Evolutionary conservation across 768 basidiomycete species (phyloP).

Genomic region (Fomitopsis serialis): DNA sequence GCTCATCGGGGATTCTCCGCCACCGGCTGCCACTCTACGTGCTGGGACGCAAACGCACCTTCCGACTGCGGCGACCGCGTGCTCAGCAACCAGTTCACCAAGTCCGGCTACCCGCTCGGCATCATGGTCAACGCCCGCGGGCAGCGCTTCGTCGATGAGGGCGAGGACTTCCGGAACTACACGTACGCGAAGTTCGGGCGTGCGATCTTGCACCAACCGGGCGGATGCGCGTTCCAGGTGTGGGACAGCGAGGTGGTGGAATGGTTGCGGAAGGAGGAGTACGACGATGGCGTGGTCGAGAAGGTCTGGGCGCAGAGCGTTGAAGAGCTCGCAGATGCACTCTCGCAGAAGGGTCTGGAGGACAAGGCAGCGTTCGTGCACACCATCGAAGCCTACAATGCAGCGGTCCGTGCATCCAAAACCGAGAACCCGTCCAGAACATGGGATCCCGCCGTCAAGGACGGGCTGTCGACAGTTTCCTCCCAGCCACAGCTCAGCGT

Average conservation of each 20-base stretch:
- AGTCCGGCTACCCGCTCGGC: conserved; percentile 69
- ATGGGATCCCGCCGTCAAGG: conserved; percentile 66
- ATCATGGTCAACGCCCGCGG: conserved; percentile 62
- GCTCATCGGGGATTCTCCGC: conserved; percentile 54
- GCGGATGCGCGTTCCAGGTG: conserved; percentile 58
- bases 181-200: conserved; percentile 68
- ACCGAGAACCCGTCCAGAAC: conserved; percentile 26
- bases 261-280: conserved; percentile 57
- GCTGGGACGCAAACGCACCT: conserved; percentile 63
- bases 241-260: conserved; percentile 46
- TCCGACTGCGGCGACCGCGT: conserved; percentile 45
- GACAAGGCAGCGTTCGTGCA: conserved; percentile 35
- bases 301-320: conserved; percentile 43
- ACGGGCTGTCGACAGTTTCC: conserved; percentile 51
- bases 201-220: conserved; percentile 53
- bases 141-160: conserved; percentile 64
- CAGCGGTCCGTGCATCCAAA: conserved; percentile 35
- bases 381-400: conserved; percentile 48
- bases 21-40: conserved; percentile 62
- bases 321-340: conserved; percentile 44
- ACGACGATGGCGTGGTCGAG: conserved; percentile 55
- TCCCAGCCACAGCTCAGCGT: conserved; percentile 23
- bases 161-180: conserved; percentile 66
- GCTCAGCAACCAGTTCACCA: conserved; percentile 66
- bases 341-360: conserved; percentile 41